phyloP scores from a whole-genome alignment of 768 basidiomycete species.

The Amyloporia xantha region DNA sequence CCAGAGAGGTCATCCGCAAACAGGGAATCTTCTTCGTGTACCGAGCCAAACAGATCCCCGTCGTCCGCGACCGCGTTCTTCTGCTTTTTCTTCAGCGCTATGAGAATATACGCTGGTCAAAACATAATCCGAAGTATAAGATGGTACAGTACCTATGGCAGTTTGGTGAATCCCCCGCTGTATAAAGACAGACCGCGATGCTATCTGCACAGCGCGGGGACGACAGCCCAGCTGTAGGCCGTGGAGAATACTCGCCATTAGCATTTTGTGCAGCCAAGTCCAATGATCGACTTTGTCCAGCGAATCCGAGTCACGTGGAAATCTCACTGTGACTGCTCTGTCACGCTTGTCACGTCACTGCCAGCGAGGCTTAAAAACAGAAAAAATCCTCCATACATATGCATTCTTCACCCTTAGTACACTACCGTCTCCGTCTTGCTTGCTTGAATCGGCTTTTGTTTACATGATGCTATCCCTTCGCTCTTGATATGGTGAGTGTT shows the following conservation, averaged over 20 bases:
- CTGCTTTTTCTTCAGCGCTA: conserved; percentile 15
- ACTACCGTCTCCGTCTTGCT: too few species aligned
- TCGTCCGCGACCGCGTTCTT: not conserved
- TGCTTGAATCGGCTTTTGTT: too few species aligned
- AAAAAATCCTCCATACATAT: too few species aligned
- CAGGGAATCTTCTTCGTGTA: conserved; percentile 6
- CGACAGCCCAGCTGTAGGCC: not conserved
- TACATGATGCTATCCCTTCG: too few species aligned
- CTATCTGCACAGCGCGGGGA: not conserved
- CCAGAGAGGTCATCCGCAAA: conserved; percentile 9
- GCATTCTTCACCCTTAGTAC: too few species aligned
- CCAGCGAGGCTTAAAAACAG: too few species aligned
- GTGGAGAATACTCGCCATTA: conserved; percentile 3
- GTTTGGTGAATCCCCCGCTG: conserved; percentile 4
- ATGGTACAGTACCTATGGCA: conserved; percentile 1
- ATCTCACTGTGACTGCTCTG: too few species aligned
- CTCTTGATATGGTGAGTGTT: conserved; percentile 9
- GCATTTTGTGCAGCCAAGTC: too few species aligned
- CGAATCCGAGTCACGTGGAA: too few species aligned
- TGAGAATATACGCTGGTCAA: not conserved
- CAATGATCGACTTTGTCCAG: too few species aligned
- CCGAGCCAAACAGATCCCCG: conserved; percentile 13
- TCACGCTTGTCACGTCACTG: not conserved
- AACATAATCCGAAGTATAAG: not conserved
- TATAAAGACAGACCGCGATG: not conserved